A percentile compares a stretch with the other conserved stretches of the same genome.
phyloP scores from a whole-genome alignment of 768 basidiomycete species.

The Calocera cornea region DNA sequence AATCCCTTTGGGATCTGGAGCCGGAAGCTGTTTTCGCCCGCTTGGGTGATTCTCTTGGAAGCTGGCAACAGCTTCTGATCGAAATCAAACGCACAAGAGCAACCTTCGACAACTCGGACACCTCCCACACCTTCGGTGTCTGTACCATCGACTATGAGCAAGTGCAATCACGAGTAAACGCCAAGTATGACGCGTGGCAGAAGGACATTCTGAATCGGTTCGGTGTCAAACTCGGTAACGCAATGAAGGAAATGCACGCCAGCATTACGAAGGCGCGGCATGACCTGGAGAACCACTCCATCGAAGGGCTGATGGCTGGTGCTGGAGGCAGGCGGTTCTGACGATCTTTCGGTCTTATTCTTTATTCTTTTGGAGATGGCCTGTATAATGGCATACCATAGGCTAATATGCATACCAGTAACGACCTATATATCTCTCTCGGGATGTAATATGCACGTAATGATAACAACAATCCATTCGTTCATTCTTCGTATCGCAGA shows the following conservation, averaged over 20 bases:
- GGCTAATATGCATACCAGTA: slow-evolving; percentile 3
- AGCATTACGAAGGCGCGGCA: slow-evolving; percentile 84
- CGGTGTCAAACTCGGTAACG: slow-evolving; percentile 80
- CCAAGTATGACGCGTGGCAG: slow-evolving; percentile 98
- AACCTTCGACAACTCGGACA: slow-evolving; percentile 94
- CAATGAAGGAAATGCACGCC: slow-evolving; percentile 97
- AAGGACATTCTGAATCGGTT: slow-evolving; percentile 85
- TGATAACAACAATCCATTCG: not conserved
- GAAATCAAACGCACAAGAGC: slow-evolving; percentile 95
- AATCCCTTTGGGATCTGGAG: slow-evolving; percentile 96
- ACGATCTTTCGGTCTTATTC: slow-evolving; percentile 10
- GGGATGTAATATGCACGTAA: not conserved
- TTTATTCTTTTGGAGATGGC: not conserved
- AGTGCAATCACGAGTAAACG: slow-evolving; percentile 92
- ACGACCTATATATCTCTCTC: not conserved
- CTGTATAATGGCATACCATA: not conserved
- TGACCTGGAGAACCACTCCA: slow-evolving; percentile 90
- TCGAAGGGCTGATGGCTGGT: slow-evolving; percentile 59
- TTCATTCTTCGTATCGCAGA: too few species aligned
- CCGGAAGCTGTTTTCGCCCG: slow-evolving; percentile 92
- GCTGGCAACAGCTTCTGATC: slow-evolving; percentile 91
- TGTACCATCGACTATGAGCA: slow-evolving; percentile 96
- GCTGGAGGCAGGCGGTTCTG: slow-evolving; percentile 41
- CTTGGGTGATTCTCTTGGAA: slow-evolving; percentile 80
- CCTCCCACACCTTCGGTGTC: slow-evolving; percentile 79